phyloP scores from a whole-genome alignment of 2,329 filamentous ascomycete genomes.

The Zymoseptoria ardabiliae region DNA sequence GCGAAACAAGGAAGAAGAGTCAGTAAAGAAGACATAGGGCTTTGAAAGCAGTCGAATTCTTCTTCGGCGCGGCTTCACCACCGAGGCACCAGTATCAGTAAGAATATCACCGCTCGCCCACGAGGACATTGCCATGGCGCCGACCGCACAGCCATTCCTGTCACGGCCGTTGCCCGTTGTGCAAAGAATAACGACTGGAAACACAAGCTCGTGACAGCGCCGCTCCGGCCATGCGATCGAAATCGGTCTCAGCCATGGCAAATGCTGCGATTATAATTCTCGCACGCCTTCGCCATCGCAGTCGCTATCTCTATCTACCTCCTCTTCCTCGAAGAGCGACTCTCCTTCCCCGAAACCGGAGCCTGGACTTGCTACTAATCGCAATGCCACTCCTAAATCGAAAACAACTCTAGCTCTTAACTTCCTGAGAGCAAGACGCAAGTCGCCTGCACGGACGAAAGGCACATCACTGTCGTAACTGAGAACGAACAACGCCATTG shows the following conservation, averaged over 20 bases:
- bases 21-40: no score
- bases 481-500: not conserved
- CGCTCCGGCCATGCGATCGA: not conserved
- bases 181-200: not conserved
- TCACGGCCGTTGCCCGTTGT: not conserved
- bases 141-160: not conserved
- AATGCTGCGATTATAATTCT: not conserved
- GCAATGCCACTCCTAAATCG: not conserved
- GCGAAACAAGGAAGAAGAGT: no score
- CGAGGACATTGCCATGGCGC: not conserved
- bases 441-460: not conserved
- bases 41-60: no score
- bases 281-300: not conserved
- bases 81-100: no score
- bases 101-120: not conserved
- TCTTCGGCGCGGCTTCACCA: no score
- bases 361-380: not conserved
- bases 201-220: not conserved
- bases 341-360: not conserved
- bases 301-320: not conserved
- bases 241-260: not conserved
- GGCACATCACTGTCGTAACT: not conserved
- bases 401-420: not conserved
- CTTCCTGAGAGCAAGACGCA: not conserved
- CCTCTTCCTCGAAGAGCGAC: not conserved